Evolutionary conservation across 768 basidiomycete species (phyloP).

Genomic region (Gelatoporia subvermispora): DNA sequence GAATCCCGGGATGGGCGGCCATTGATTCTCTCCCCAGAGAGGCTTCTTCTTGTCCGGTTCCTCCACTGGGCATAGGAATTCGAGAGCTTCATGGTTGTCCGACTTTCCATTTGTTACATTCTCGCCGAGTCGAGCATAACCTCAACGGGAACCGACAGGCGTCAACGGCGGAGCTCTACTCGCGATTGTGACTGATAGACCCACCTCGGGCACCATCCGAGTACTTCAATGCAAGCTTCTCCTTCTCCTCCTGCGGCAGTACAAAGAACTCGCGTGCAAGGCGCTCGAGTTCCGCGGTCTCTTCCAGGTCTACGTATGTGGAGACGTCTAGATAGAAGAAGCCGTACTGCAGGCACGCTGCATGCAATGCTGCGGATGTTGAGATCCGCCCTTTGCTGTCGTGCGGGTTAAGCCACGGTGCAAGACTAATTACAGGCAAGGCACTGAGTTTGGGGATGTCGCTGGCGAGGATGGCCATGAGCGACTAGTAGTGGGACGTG

Average conservation of each 20-base stretch:
- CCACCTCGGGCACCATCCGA: conserved; percentile 77
- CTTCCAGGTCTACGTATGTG: conserved; percentile 46
- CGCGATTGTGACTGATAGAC: conserved; percentile 2
- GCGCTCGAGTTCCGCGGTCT: conserved; percentile 59
- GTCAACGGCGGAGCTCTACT: background rate
- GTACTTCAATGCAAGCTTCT: conserved; percentile 58
- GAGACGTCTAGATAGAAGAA: conserved; percentile 87
- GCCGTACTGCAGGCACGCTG: conserved; percentile 72
- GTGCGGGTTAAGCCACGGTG: conserved; percentile 50
- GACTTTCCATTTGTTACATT: conserved; percentile 83
- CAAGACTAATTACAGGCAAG: conserved; percentile 71
- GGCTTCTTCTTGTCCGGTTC: conserved; percentile 65
- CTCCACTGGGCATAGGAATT: conserved; percentile 73
- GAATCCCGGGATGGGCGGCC: conserved; percentile 64
- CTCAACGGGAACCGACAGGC: conserved; percentile 31
- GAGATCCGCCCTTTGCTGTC: conserved; percentile 36
- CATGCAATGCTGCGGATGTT: conserved; percentile 54
- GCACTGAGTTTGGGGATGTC: conserved; percentile 15
- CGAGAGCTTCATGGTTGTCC: conserved; percentile 82
- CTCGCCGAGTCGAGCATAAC: conserved; percentile 76
- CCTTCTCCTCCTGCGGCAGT: conserved; percentile 55
- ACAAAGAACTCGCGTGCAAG: conserved; percentile 72
- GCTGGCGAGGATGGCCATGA: background rate
- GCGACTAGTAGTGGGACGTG: no score
- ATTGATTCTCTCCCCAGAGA: conserved; percentile 85